Evolutionary conservation across 345 rosid species (phyloP).

Genomic region (Aurinia saxatilis): DNA sequence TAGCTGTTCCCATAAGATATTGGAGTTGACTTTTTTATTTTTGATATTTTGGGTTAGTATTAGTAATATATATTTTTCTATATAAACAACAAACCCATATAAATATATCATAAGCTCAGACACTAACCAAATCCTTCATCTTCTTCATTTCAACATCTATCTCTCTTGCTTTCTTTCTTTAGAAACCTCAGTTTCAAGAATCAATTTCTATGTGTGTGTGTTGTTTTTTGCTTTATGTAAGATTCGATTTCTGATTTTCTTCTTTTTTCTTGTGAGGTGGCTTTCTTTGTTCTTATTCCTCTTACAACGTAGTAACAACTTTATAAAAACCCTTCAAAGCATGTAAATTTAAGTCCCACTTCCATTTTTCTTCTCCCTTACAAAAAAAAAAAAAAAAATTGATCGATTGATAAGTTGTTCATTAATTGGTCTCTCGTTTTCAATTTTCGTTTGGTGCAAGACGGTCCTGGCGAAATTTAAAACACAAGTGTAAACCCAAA

Average conservation of each 20-base stretch:
- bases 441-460: conserved; percentile 8
- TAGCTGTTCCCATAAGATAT: conserved; percentile 20
- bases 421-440: conserved; percentile 4
- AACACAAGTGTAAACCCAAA: conserved; percentile 36
- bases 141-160: neutral
- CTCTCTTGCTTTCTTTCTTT: neutral
- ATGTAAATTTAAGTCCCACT: conserved; percentile 20
- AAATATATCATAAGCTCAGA: conserved; percentile 18
- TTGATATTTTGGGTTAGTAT: conserved; percentile 15
- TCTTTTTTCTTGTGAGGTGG: conserved; percentile 7
- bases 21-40: conserved; percentile 23
- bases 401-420: neutral
- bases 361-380: neutral
- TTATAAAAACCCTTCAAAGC: conserved; percentile 30
- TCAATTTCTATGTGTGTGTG: conserved; percentile 5
- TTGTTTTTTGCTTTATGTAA: conserved; percentile 20
- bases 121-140: conserved; percentile 14
- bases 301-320: conserved; percentile 21
- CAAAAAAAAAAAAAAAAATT: neutral
- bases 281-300: conserved; percentile 15
- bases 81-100: conserved; percentile 15
- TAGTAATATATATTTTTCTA: conserved; percentile 3
- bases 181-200: too few species aligned
- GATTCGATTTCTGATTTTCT: conserved; percentile 9
- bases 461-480: conserved; percentile 43